Conservation (phyloP, 73 alveolate species). For the Breviolum minutum region DNA sequence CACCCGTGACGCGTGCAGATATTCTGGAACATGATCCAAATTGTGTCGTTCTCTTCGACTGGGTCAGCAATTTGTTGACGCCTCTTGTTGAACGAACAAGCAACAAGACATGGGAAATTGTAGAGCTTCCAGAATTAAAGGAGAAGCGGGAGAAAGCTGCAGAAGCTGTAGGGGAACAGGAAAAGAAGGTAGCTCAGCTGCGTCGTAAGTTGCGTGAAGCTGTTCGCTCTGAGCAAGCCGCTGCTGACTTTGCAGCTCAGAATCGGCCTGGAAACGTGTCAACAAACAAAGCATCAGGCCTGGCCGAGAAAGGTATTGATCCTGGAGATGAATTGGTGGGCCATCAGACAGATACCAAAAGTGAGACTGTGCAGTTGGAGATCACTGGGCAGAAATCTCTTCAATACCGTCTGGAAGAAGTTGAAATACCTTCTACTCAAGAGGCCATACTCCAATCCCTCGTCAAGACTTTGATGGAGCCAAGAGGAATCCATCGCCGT, state of each 20-base stretch:
- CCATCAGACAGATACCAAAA: background rate
- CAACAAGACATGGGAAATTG: background rate
- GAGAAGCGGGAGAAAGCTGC: constrained; percentile 20
- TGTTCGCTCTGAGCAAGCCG: constrained; percentile 48
- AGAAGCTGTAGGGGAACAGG: constrained; percentile 48
- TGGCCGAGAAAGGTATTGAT: too few relatives aligned
- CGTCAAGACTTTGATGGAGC: constrained; percentile 71
- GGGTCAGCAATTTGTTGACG: constrained; percentile 47
- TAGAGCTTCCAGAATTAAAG: background rate
- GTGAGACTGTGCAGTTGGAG: background rate
- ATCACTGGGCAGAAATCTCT: constrained; percentile 86
- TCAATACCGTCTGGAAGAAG: constrained; percentile 72
- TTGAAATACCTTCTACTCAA: constrained; percentile 19
- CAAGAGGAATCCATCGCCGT: constrained; percentile 40
- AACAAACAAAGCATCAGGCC: background rate
- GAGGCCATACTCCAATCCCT: constrained; percentile 71
- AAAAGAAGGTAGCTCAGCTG: constrained; percentile 74
- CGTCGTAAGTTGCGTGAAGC: constrained; percentile 77
- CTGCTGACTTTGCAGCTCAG: constrained; percentile 40
- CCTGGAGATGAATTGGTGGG: background rate
- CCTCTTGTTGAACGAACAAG: background rate
- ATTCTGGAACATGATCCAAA: constrained; percentile 35
- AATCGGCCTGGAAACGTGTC: background rate
- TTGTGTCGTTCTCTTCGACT: constrained; percentile 37
- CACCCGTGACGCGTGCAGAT: constrained; percentile 70